A percentile compares a stretch with the other conserved stretches of the same genome.
phyloP scores from a whole-genome alignment of 495 filamentous ascomycete genomes.

The Aspergillus biplanus region DNA sequence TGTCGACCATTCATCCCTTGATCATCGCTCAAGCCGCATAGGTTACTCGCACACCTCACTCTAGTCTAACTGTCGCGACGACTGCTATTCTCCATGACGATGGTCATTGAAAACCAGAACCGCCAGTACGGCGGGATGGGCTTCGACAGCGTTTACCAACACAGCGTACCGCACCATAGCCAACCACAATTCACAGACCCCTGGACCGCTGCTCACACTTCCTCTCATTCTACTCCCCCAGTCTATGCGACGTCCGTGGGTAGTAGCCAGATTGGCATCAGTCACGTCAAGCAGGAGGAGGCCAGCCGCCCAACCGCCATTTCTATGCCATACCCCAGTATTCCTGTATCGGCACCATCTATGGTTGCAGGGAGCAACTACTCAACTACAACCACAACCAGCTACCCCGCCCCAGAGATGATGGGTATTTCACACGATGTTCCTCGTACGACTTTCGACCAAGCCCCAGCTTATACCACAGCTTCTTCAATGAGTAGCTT shows the following conservation, averaged over 20 bases:
- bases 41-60: conserved; percentile 6
- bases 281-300: conserved; percentile 60
- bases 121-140: conserved; percentile 78
- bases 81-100: conserved; percentile 63
- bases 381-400: conserved; percentile 47
- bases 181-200: conserved; percentile 92
- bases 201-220: conserved; percentile 68
- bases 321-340: conserved; percentile 73
- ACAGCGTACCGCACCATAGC: conserved; percentile 66
- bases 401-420: conserved; percentile 69
- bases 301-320: conserved; percentile 62
- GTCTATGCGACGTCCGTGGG: conserved; percentile 62
- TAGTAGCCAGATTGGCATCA: conserved; percentile 56
- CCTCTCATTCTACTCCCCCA: conserved; percentile 58
- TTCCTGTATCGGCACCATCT: conserved; percentile 73
- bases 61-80: conserved; percentile 2
- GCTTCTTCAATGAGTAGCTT: conserved; percentile 70
- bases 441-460: conserved; percentile 52
- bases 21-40: conserved; percentile 26
- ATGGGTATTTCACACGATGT: conserved; percentile 75
- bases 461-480: conserved; percentile 67
- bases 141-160: conserved; percentile 78
- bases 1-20: conserved; percentile 25
- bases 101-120: conserved; percentile 88
- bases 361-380: conserved; percentile 71